These are phyloP conservation scores for Nakazawaea peltata DNA, from an alignment of 805 yeast species.

Conservation along the genomic window DNA sequence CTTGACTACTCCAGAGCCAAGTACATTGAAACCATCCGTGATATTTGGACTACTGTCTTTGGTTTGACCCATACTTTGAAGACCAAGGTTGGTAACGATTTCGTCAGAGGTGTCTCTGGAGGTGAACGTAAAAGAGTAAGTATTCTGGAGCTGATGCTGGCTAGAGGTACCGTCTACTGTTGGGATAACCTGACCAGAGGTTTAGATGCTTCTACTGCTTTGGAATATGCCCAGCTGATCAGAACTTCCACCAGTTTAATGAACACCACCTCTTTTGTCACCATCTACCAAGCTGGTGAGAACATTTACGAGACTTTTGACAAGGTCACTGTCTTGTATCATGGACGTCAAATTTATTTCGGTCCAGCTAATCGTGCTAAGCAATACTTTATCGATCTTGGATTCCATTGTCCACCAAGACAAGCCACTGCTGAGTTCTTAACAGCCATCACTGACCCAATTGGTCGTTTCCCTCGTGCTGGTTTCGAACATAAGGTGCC, in stretches of 20 bases:
- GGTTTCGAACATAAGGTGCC: conserved; percentile 53
- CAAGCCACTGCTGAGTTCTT: conserved; percentile 67
- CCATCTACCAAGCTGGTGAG: conserved; percentile 63
- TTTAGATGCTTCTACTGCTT: conserved; percentile 76
- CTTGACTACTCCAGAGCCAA: conserved; percentile 31
- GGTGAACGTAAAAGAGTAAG: conserved; percentile 85
- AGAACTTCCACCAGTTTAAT: conserved; percentile 51
- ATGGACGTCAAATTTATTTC: conserved; percentile 51
- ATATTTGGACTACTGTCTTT: conserved; percentile 42
- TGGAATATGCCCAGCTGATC: conserved; percentile 62
- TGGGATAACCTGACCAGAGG: conserved; percentile 88
- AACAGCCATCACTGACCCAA: conserved; percentile 63
- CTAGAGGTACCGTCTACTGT: conserved; percentile 56
- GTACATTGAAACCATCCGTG: conserved; percentile 34
- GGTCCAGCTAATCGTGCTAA: conserved; percentile 51
- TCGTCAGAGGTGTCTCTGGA: conserved; percentile 68
- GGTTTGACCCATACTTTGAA: conserved; percentile 53
- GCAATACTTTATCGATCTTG: conserved; percentile 54
- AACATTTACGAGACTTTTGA: conserved; percentile 56
- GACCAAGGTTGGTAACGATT: conserved; percentile 61
- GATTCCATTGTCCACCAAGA: conserved; percentile 53
- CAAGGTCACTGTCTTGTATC: conserved; percentile 50
- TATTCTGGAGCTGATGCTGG: conserved; percentile 66
- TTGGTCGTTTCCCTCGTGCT: conserved; percentile 39
- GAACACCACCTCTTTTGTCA: conserved; percentile 51